Evolutionary conservation across 2,329 filamentous ascomycete species (phyloP), one percentile per base, ranked within the genome.

Genomic region (Fusarium gaditjirri): DNA sequence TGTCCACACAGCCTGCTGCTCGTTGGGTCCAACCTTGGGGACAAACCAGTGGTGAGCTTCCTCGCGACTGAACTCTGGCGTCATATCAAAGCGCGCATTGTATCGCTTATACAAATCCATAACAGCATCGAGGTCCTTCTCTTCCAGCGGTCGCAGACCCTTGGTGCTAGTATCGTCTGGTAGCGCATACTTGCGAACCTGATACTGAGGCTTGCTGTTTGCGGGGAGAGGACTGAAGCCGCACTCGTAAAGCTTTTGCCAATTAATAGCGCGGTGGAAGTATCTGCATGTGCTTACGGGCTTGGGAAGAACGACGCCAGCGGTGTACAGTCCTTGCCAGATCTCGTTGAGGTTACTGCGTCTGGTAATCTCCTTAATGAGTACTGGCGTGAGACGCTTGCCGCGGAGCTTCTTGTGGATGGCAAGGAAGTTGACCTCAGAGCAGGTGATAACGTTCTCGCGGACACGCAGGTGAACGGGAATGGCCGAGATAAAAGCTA

Each of bases 381-480:
- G 89, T 4, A 98, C 93, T 1, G 96, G 96, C 0, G 96, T 91
- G 46, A 99, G 90, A 59, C 96, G 92, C 86, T 98, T 98, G 64
- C 93, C 91, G 55, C 96, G 93, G 36, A 99, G 90, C 84, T 98
- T 98, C 87, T 98, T 98, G 87, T 99, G 96, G 61, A 99, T 92
- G 79, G 95, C 97, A 74, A 99, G 91, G 84, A 98, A 99, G 86
- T 99, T 99, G 83, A 99, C 96, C 82, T 99, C 96, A 53, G 93
- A 94, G 75, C 93, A 92, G 70, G 91, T 89, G 67, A 99, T 84
- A 63, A 89, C 84, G 66, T 93, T 93, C 66, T 92, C 86, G 71
- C 95, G 93, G 46, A 99, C 91, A 57, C 92, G 91, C 63, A 99
- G 86, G 72, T 91, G 88, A 67, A 96, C 91, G 2, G 96, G 96